Evolutionary conservation across 2,329 filamentous ascomycete species (phyloP).

Genomic region (Myotisia sp.): DNA sequence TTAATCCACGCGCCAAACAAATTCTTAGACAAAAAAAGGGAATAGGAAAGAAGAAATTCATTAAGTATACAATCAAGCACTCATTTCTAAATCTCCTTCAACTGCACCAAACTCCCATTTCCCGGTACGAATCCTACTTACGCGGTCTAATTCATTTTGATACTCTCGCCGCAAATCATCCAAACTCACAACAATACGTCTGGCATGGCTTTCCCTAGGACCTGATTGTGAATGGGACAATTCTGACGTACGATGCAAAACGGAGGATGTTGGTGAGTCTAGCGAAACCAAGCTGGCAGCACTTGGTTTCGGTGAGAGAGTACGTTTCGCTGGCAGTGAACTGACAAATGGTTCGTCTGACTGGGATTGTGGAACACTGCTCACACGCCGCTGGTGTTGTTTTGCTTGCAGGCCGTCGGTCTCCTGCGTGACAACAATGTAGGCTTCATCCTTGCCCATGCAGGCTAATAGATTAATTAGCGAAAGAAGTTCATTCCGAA

Average conservation of each 20-base stretch:
- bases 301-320: background rate
- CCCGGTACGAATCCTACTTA: slow-evolving; percentile 75
- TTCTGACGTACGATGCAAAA: background rate
- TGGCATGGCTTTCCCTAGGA: slow-evolving; percentile 26
- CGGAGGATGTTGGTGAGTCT: background rate
- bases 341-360: slow-evolving; percentile 1
- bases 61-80: too few species aligned
- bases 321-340: background rate
- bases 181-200: slow-evolving; percentile 68
- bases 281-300: background rate
- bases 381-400: background rate
- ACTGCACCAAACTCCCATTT: slow-evolving; percentile 59
- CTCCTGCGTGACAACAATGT: slow-evolving; percentile 44
- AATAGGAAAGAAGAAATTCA: too few species aligned
- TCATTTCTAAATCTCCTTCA: slow-evolving; percentile 2
- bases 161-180: slow-evolving; percentile 80
- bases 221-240: slow-evolving; percentile 1
- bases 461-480: slow-evolving; percentile 88
- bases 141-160: slow-evolving; percentile 74
- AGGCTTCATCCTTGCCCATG: slow-evolving; percentile 67
- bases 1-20: too few species aligned
- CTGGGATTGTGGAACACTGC: background rate
- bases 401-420: slow-evolving; percentile 27
- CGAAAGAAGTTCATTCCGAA: slow-evolving; percentile 61
- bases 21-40: too few species aligned